Base-by-base conservation (phyloP, 2,329 filamentous ascomycete genomes). In the Colletotrichum sp. region DNA sequence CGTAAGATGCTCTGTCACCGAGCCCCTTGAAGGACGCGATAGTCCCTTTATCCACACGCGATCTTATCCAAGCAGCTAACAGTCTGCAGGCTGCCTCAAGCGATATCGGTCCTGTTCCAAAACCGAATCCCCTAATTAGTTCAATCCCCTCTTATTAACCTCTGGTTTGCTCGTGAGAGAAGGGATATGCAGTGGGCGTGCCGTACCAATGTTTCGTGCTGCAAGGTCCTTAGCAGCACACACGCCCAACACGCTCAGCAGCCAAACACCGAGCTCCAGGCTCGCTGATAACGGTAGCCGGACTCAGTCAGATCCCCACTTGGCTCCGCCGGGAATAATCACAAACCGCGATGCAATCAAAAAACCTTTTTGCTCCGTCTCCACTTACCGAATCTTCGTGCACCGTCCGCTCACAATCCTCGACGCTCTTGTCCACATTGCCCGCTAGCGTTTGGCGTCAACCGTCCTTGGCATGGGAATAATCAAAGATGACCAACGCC, bases 1-100 rank as follows among this genome's bases (percentile, higher is more conserved):
- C 72, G 72, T 75, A 75, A 71, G 72, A 71, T 75, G 26, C 68
- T 75, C 68, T 66, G 68, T 71, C 68, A 63, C 63, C 21, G 62
- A 28, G 28, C n/a, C 55, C 24, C 60, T 66, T 71, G 68, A 75
- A 21, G 60, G 30, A 18, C 32, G 15, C 66, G 60, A 34, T 34
- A 28, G 15, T 39, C 21, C 18, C 34, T n/a, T 39, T 52, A 55
- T 36, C 68, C 73, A 49, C 32, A 30, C 52, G 12, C 24, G 62
- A 15, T 24, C 26, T 63, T 24, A 16, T 21, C 26, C 34, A 16
- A 4, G 63, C 57, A n/a, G 2, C 16, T 21, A 4, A 36, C 18
- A 21, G 60, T 34, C n/a, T 66, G 21, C 16, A 32, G 63, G 63
- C 63, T 32, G 34, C 63, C 36, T 49, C 34, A 24, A 39, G 63